Base-by-base conservation (phyloP, 768 basidiomycete genomes). In the Termitomyces sp. region DNA sequence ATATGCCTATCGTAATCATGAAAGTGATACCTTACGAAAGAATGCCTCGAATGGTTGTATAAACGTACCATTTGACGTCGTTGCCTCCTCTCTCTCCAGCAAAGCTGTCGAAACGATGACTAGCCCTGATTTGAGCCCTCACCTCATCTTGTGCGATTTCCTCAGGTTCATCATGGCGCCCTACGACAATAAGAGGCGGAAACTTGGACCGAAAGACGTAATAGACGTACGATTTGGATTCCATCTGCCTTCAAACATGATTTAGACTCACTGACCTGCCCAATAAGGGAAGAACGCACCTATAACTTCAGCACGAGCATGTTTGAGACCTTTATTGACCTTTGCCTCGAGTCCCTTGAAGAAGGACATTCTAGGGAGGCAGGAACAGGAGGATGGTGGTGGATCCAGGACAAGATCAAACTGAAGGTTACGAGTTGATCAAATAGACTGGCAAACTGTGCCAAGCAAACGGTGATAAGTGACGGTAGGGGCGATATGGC, bases 91-190 rank as follows among this genome's bases (percentile, higher is more conserved):
- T 75, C 67, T 89, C 77, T 7, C 69, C 74, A 0, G 95, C 94
- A 69, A 98, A 99, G 59, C 88, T 91, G 22, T 81, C 65, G 70
- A 92, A 98, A 27, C 95, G 83, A 73, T 99, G 97, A 12, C 76
- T 70, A 0, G 80, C 79, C 52, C 85, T 84, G 64, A 98, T 97
- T 66, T 83, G 77, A 2, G 82, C 80, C 22, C 94, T 77, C 59
- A 90, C 74, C 60, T 81, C 73, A 65, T 97, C 94, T 56, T 82
- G 74, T 10, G 70, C 76, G 57, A 81, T 84, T 68, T 93, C 94
- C 53, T 86, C 74, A 0, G 86, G 84, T 46, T 82, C 82, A 62
- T 94, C 89, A 64, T 53, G 52, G 23, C 52, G 52, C n/a, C 52
- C 52, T 52, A 18, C 7, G 32, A 2, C 10, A 7, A 22, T 15